Evolutionary conservation across 495 filamentous ascomycete species (phyloP), one percentile per base, ranked within the genome.

Genomic region (Evansstolkia leycettana): DNA sequence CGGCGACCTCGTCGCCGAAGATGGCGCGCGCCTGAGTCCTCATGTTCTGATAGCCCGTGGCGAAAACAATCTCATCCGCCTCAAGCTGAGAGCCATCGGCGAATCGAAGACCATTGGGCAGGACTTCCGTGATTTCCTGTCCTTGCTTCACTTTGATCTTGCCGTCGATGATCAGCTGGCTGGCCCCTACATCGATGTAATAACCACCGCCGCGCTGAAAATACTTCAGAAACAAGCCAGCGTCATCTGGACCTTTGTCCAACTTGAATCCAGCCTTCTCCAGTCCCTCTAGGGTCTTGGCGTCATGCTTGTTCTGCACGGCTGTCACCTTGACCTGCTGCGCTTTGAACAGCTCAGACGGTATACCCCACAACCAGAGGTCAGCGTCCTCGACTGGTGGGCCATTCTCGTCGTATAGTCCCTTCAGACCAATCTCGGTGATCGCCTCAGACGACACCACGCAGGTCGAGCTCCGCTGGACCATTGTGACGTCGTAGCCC

Each of bases 1-100:
- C 73, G 1, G 75, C 81, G 11, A 88, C 55, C 23, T 72, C 68
- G 32, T 84, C 75, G 0, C 83, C 82, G 34, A 94, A 78, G 29
- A 89, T 76, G 15, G 43, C 55, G 4, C 75, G 54, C 9, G 63
- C 58, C 39, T 60, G 55, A 1, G 73, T 76, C 27, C 70, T 59
- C 84, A 90, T 94, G 46, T 86, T 87, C 37, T 75, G 60, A 52
- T 86, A 92, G 0, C 85, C 85, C 10, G 85, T 93, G 9, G 85
- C 84, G 40, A 88, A 76, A 8, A 90, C 64, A 37, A 93, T 77
- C 56, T 84, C 80, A 43, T 92, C 85, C 0, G 84, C 84, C 37
- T 78, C 67, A 0, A 90, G 53, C 38, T 68, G 64, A 0, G 62
- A 66, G 0, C 80, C 82, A 46, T 90, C 81, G 0, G 61, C 69